These are phyloP conservation scores for Ceratocystis huliohia DNA, from an alignment of 2,329 filamentous ascomycete genomes.

Conservation along the genomic window DNA sequence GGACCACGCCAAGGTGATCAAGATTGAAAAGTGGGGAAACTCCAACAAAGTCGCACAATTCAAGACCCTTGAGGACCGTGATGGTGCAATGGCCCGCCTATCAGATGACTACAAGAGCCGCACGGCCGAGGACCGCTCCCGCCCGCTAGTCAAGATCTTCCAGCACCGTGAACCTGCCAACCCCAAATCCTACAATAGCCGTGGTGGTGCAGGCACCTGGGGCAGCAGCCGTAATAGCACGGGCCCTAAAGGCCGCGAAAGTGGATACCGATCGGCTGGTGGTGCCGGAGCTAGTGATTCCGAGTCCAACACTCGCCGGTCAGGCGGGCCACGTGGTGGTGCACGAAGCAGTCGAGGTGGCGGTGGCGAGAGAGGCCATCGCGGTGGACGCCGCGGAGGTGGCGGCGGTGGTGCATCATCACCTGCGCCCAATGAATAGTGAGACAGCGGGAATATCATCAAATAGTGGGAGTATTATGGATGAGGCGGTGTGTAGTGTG, in stretches of 20 bases:
- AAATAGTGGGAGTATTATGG: background rate
- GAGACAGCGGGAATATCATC: background rate
- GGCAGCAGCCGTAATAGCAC: constrained; percentile 53
- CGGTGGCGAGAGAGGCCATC: constrained; percentile 41
- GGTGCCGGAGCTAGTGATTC: constrained; percentile 54
- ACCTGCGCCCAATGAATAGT: constrained; percentile 35
- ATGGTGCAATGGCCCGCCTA: constrained; percentile 61
- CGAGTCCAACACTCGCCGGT: constrained; percentile 40
- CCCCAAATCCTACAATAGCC: constrained; percentile 38
- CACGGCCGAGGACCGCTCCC: constrained; percentile 58
- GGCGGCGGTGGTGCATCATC: constrained; percentile 41
- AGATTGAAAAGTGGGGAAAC: constrained; percentile 65
- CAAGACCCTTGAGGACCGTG: constrained; percentile 64
- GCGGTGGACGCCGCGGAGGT: constrained; percentile 37
- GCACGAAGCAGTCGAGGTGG: constrained; percentile 38
- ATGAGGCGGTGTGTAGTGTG: background rate
- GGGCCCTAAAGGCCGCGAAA: constrained; percentile 39
- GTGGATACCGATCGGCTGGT: constrained; percentile 74
- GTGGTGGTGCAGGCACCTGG: constrained; percentile 56
- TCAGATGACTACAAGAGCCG: constrained; percentile 65
- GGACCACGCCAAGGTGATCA: constrained; percentile 66
- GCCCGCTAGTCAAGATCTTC: constrained; percentile 74
- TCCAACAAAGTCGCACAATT: constrained; percentile 82
- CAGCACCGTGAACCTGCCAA: constrained; percentile 46
- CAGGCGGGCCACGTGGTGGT: constrained; percentile 41